Evolutionary conservation across 2,329 filamentous ascomycete species (phyloP), one percentile per base, ranked within the genome.

Genomic region (Epichloe uncinata): DNA sequence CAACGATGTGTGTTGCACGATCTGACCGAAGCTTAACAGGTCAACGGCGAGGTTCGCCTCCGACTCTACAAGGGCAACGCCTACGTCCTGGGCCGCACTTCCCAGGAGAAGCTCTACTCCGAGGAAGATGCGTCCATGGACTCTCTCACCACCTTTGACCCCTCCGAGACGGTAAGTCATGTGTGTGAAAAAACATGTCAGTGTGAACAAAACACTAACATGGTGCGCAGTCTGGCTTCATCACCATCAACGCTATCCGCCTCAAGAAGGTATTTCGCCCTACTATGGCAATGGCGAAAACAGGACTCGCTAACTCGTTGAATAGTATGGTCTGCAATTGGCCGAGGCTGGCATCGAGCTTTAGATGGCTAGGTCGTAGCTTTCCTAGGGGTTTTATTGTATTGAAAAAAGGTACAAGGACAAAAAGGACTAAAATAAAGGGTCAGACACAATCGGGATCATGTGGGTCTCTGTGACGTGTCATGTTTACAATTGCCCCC

Each of bases 231-330:
- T 57, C 58, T 36, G 73, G 73, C 26, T 79, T 81, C 60, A 78
- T 89, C 62, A 74, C 73, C 50, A 81, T 87, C 58, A 75, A 89
- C 61, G 78, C 78, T 54, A 83, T 84, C 55, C 72, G 77, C 38
- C 68, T 82, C 42, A 70, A 79, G 67, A 79, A 62, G 56, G 47
- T 43, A 44, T 18, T 9, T 12, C 6, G 8, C 8, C 18, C 16
- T 2, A 12, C 12, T 37, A 5, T 12, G 18, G 36, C 12, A 18
- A 20, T 42, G 46, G 13, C 22, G 13, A 12, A 20, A 12, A 34
- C n/a, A 7, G 12, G 38, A 34, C 15, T 5, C 13, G 16, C 38
- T 48, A 30, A 48, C 34, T 26, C 6, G 33, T 13, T 22, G 3
- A 8, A 9, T 33, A 49, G 48, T 50, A 45, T n/a, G 48, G 48